Evolutionary conservation across 2,329 filamentous ascomycete genomes (phyloP).

Genomic region (Aspergillus hiratsukae): DNA sequence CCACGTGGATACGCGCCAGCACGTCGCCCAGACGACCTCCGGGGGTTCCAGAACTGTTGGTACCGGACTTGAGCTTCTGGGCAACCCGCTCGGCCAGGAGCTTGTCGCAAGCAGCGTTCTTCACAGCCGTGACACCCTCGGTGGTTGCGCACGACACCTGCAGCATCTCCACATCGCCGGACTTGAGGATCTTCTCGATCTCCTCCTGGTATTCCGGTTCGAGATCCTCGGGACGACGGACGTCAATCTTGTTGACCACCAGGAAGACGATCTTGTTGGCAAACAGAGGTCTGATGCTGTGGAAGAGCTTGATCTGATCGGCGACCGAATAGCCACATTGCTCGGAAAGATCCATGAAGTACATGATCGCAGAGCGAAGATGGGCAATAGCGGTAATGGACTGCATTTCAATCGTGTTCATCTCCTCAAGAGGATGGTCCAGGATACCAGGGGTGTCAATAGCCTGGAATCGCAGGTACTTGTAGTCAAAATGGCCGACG

Average conservation of each 20-base stretch:
- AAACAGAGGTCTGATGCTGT: constrained; percentile 94
- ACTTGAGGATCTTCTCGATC: constrained; percentile 74
- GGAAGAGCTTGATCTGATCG: constrained; percentile 91
- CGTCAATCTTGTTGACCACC: constrained; percentile 97
- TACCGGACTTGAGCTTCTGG: constrained; percentile 88
- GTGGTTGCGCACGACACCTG: constrained; percentile 93
- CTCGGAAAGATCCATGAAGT: constrained; percentile 97
- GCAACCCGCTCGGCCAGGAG: constrained; percentile 89
- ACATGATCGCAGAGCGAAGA: constrained; percentile 87
- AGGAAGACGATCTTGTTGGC: constrained; percentile 96
- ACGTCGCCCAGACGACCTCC: constrained; percentile 84
- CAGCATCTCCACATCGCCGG: constrained; percentile 85
- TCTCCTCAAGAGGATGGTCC: constrained; percentile 95
- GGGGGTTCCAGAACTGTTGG: constrained; percentile 70
- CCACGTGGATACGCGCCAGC: constrained; percentile 91
- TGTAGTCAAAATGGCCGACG: constrained; percentile 97
- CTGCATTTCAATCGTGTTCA: constrained; percentile 99
- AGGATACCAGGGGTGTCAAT: constrained; percentile 99
- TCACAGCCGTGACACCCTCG: constrained; percentile 89
- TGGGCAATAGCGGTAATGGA: constrained; percentile 97
- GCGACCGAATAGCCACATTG: constrained; percentile 92
- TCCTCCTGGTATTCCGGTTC: constrained; percentile 72
- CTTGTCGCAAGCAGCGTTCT: constrained; percentile 90
- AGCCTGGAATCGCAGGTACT: constrained; percentile 82
- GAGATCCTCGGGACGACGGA: constrained; percentile 80